Base-by-base conservation (phyloP, 2,329 filamentous ascomycete species). In the Decorospora gaudefroyi region DNA sequence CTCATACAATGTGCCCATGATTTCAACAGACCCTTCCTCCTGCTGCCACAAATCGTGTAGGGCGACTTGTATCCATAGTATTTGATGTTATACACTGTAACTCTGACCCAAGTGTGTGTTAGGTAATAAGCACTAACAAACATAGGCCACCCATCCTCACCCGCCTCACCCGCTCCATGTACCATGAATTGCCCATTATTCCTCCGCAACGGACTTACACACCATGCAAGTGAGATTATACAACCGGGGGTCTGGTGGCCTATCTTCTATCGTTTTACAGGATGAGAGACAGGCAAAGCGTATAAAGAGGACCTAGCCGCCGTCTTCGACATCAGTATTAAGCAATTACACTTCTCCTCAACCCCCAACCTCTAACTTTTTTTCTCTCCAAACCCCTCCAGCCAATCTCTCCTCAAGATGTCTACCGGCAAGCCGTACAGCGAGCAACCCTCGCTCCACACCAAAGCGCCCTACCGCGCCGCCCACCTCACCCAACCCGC, bases 361-460 rank as follows among this genome's bases (percentile, higher is more conserved):
- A 4, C 3, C 12, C n/a, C 17, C 12, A 8, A 29, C 1, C 6
- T 29, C 6, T 12, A 21, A n/a, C n/a, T n/a, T n/a, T n/a, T n/a
- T 10, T 10, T 21, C 17, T 2, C 3, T 22, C 9, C 11, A n/a
- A 9, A 15, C 25, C 28, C 7, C 12, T 10, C 15, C 30, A n/a
- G n/a, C 9, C 11, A n/a, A 9, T 15, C 25, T 28, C 7, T 10
- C 9, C 15, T 25, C 30, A 46, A 11, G 3, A 64, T 62, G 59
- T 40, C 44, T 15, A 45, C 33, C 28, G 53, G 46, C 36, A 54
- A 49, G 27, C 52, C 57, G 15, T 64, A 51, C 49, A 52, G 37
- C 47, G 53, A 64, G 42, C 61, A 62, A 16, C 51, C 51, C 11
- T 50, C 52, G 17, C 51, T 64, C 26, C 61, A 64, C 19, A 41